Percentiles rank a stretch among this genome's conserved stretches.
Evolutionary conservation across 2,329 filamentous ascomycete species (phyloP).

Genomic region (Neospermospora avenae): DNA sequence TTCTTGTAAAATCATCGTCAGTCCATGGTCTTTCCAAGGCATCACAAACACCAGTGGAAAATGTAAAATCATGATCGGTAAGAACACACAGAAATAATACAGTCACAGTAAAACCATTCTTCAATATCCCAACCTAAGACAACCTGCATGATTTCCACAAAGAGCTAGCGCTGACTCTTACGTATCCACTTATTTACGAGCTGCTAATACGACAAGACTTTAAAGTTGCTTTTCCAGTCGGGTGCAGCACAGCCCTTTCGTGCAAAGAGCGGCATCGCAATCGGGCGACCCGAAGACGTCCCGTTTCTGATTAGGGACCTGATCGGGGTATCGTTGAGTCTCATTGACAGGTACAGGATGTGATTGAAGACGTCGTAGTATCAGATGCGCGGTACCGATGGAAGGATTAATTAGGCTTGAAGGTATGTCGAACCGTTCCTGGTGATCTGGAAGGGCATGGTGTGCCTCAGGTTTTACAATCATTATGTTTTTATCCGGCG

Average conservation of each 20-base stretch:
- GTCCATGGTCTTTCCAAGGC: too few relatives aligned
- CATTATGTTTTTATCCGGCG: neutral
- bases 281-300: neutral
- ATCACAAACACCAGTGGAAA: too few relatives aligned
- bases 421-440: neutral
- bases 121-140: neutral
- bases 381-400: neutral
- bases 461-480: neutral
- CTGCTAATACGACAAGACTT: neutral
- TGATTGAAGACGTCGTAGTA: neutral
- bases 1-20: neutral
- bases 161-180: neutral
- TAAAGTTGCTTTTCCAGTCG: neutral
- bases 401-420: neutral
- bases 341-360: neutral
- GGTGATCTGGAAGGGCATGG: neutral
- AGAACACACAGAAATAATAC: neutral
- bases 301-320: constrained; percentile 11
- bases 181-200: neutral
- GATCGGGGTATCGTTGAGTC: constrained; percentile 9
- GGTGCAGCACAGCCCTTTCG: neutral
- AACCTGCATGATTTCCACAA: neutral
- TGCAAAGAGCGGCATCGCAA: neutral
- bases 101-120: neutral
- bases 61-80: neutral